A percentile compares a stretch with the other conserved stretches of the same genome.
Evolutionary conservation across 805 yeast species (phyloP).

Genomic region (Priceomyces haplophilus): DNA sequence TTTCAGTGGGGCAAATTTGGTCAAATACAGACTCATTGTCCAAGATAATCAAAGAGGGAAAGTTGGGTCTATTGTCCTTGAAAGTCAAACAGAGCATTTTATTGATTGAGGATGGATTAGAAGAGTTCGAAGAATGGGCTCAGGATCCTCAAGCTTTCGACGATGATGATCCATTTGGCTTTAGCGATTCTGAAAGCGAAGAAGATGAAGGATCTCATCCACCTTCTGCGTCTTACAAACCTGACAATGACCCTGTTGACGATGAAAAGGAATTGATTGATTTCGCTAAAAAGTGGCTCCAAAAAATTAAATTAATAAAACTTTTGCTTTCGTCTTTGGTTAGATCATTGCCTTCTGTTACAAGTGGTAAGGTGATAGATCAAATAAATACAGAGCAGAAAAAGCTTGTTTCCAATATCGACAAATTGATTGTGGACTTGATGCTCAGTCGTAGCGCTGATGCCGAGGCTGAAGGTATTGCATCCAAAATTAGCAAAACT

Average conservation of each 20-base stretch:
- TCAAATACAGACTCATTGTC: constrained; percentile 53
- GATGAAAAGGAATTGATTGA: constrained; percentile 28
- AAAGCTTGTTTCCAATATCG: constrained; percentile 46
- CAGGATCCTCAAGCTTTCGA: constrained; percentile 51
- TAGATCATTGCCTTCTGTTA: constrained; percentile 52
- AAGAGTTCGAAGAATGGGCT: constrained; percentile 68
- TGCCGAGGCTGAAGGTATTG: constrained; percentile 28
- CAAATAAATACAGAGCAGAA: constrained; percentile 42
- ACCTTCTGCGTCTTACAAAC: constrained; percentile 9
- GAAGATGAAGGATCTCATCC: constrained; percentile 18
- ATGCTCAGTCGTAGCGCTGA: constrained; percentile 47
- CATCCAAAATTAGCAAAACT: constrained; percentile 22
- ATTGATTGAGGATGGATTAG: constrained; percentile 59
- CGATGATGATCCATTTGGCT: constrained; percentile 54
- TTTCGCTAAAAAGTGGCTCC: constrained; percentile 48
- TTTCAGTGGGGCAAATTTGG: constrained; percentile 70
- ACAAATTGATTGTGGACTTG: constrained; percentile 56
- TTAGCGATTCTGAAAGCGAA: constrained; percentile 33
- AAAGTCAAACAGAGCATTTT: constrained; percentile 43
- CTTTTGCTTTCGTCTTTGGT: constrained; percentile 55
- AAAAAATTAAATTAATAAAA: constrained; percentile 54
- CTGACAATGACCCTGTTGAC: constrained; percentile 25
- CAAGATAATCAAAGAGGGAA: constrained; percentile 45
- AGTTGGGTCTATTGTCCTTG: constrained; percentile 48
- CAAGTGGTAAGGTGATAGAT: constrained; percentile 46